Base-by-base conservation (phyloP, 345 rosid species). In the Citrus glauca region DNA sequence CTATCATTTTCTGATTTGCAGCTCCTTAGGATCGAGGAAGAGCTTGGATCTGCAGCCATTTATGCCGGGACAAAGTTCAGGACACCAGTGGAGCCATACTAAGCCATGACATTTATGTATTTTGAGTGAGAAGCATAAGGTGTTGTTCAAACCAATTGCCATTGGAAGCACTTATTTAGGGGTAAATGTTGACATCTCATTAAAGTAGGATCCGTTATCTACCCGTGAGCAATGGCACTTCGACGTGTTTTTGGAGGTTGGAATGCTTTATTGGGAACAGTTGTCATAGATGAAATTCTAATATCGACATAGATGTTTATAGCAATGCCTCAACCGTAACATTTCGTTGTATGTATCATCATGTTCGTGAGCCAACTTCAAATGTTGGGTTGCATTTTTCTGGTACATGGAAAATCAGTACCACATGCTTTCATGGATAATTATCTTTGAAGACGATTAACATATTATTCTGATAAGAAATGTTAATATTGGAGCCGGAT, bases 11-110 rank as follows among this genome's bases (percentile, higher is more conserved):
- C 33, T n/a, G 22, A 20, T 32, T 72, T 83, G 78, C 86, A 86
- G 89, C 91, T 88, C 63, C 87, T 88, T 1, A 83, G 91, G 85
- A 86, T 86, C 2, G 89, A 88, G 64, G 87, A 88, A 81, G 91
- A 88, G 79, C 82, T 88, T 28, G 91, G 91, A 45, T 32, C 89
- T 27, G 88, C 78, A 2, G 88, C 89, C 25, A 73, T 83, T 16
- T 86, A 85, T 28, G 91, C 89, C 19, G 89, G 91, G 74, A 79
- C 83, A 20, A 88, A 86, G 67, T 86, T 86, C 86, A 82, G 91
- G 66, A 74, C 84, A 55, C 91, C 91, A 1, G 89, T 88, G 1
- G 81, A 82, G 59, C 89, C 91, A 2, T 88, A 86, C 72, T 88
- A 83, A 67, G 33, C 42, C 74, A 25, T 53, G 19, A 2, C 22